Conservation (phyloP, 2,329 filamentous ascomycete genomes). For the Tympanopsis confertula region DNA sequence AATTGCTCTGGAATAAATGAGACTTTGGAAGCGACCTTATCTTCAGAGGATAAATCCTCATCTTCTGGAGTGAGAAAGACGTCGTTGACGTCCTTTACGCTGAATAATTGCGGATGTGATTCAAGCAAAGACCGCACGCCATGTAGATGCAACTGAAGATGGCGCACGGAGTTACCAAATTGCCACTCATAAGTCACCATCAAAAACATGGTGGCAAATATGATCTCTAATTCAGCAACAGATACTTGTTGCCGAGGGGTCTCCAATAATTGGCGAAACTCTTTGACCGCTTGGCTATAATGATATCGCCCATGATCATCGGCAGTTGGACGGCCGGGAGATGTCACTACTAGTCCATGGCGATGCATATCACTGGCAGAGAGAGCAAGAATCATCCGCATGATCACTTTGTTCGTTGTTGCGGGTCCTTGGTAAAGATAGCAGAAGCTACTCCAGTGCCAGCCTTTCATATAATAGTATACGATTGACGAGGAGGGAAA, state of each 20-base stretch:
- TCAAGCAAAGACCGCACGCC: conserved; percentile 20
- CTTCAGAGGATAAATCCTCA: no score
- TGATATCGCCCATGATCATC: background rate
- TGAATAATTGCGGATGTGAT: conserved; percentile 13
- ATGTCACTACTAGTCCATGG: conserved; percentile 9
- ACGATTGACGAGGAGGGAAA: conserved; percentile 19
- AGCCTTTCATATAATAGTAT: conserved; percentile 21
- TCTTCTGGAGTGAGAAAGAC: background rate
- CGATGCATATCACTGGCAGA: conserved; percentile 22
- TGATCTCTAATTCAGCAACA: conserved; percentile 15
- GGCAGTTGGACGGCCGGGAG: conserved; percentile 1
- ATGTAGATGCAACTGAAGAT: conserved; percentile 19
- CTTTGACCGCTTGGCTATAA: conserved; percentile 16
- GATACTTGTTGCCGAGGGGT: conserved; percentile 13
- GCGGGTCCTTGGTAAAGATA: conserved; percentile 22
- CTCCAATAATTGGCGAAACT: conserved; percentile 19
- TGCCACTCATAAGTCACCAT: conserved; percentile 14
- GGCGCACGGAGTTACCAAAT: conserved; percentile 18
- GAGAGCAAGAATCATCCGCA: conserved; percentile 24
- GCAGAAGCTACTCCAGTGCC: conserved; percentile 21
- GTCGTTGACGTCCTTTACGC: background rate
- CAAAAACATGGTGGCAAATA: conserved; percentile 21
- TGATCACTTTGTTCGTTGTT: conserved; percentile 18
- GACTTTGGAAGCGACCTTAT: conserved; percentile 7
- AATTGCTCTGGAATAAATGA: conserved; percentile 22